These are phyloP conservation scores for Fusarium sp. DNA, from an alignment of 2,329 filamentous ascomycete species.

Conservation along the genomic window DNA sequence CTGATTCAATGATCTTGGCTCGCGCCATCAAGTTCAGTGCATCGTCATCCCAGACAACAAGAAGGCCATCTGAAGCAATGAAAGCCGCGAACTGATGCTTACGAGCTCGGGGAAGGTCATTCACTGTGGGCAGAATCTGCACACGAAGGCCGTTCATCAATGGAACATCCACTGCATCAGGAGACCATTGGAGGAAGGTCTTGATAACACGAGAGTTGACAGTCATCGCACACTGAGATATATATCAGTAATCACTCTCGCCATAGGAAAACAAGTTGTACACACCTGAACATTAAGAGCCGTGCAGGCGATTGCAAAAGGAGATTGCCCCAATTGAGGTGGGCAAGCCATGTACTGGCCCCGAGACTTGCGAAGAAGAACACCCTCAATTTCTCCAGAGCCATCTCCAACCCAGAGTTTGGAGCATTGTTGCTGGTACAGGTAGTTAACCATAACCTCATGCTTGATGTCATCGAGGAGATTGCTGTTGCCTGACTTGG, in stretches of 20 bases:
- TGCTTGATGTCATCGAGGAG: constrained; percentile 79
- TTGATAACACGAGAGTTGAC: constrained; percentile 83
- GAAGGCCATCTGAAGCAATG: constrained; percentile 72
- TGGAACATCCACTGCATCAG: constrained; percentile 77
- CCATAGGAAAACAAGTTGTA: neutral
- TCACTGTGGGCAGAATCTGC: constrained; percentile 77
- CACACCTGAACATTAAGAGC: constrained; percentile 77
- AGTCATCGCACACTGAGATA: constrained; percentile 76
- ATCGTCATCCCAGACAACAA: constrained; percentile 87
- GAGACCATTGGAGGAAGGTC: constrained; percentile 77
- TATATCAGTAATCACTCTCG: neutral
- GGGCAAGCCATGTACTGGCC: constrained; percentile 80
- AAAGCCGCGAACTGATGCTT: constrained; percentile 87
- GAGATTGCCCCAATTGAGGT: constrained; percentile 67
- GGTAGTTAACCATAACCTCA: constrained; percentile 84
- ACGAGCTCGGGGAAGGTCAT: constrained; percentile 74
- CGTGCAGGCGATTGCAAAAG: constrained; percentile 70
- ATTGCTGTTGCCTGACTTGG: constrained; percentile 54
- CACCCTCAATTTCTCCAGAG: constrained; percentile 74
- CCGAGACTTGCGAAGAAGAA: constrained; percentile 73
- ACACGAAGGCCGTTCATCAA: constrained; percentile 80
- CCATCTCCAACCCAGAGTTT: constrained; percentile 78
- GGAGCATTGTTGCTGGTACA: constrained; percentile 82
- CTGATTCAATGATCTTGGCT: constrained; percentile 76
- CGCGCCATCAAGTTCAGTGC: constrained; percentile 74